These are phyloP conservation scores for Leccinum barrowsii DNA, from an alignment of 768 basidiomycete genomes.

Conservation along the genomic window DNA sequence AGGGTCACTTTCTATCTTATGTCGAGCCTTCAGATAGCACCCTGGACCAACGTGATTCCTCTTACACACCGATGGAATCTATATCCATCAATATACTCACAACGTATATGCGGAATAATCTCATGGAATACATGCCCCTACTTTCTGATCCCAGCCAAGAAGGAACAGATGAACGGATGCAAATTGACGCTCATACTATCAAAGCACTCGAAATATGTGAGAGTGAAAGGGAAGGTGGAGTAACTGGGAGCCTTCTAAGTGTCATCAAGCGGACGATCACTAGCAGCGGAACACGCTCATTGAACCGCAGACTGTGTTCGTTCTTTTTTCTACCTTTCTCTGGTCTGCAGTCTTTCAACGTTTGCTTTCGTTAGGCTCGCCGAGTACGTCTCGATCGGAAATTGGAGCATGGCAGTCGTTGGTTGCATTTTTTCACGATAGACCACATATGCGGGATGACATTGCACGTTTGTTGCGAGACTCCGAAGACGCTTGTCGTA, in stretches of 20 bases:
- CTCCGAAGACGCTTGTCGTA: conserved; percentile 68
- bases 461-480: conserved; percentile 51
- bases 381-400: conserved; percentile 70
- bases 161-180: conserved; percentile 59
- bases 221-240: conserved; percentile 66
- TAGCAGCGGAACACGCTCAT: conserved; percentile 69
- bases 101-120: conserved; percentile 58
- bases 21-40: conserved; percentile 12
- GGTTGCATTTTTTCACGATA: conserved; percentile 63
- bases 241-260: conserved; percentile 70
- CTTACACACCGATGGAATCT: conserved; percentile 40
- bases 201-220: conserved; percentile 86
- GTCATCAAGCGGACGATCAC: conserved; percentile 76
- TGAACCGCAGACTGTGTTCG: conserved; percentile 77
- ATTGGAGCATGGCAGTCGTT: conserved; percentile 75
- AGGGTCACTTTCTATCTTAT: conserved; percentile 54
- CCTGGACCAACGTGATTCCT: conserved; percentile 2
- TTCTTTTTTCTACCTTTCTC: conserved; percentile 5
- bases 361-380: conserved; percentile 56
- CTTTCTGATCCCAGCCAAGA: conserved; percentile 59
- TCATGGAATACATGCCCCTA: conserved; percentile 75
- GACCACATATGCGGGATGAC: conserved; percentile 64
- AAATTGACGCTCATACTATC: conserved; percentile 86
- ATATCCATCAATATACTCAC: conserved; percentile 62
- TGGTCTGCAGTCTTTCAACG: conserved; percentile 12